phyloP scores from a whole-genome alignment of 2,329 filamentous ascomycete species.

The Fusarium zealandicum region DNA sequence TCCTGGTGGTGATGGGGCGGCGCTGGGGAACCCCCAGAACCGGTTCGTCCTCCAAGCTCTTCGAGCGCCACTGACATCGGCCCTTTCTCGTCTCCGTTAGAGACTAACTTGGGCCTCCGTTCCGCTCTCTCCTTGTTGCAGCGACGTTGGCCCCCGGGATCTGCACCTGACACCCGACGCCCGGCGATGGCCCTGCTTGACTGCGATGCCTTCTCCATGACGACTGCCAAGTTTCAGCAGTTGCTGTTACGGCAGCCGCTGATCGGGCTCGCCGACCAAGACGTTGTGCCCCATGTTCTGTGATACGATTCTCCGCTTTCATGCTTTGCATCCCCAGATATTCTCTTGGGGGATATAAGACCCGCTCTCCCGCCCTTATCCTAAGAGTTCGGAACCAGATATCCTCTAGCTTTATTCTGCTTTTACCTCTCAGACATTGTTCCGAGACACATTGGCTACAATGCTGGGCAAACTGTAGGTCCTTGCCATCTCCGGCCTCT shows the following conservation, averaged over 20 bases:
- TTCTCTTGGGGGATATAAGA: slow-evolving; percentile 29
- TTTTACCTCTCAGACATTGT: slow-evolving; percentile 1
- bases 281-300: slow-evolving; percentile 12
- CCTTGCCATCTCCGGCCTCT: neutral
- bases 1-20: neutral
- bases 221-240: slow-evolving; percentile 40
- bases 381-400: slow-evolving; percentile 10
- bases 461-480: slow-evolving; percentile 40
- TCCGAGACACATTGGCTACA: slow-evolving; percentile 24
- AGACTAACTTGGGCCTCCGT: slow-evolving; percentile 23
- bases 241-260: slow-evolving; percentile 1
- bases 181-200: slow-evolving; percentile 4
- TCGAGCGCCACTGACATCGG: slow-evolving; percentile 40
- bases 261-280: slow-evolving; percentile 6
- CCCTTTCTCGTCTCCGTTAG: slow-evolving; percentile 34
- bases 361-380: slow-evolving; percentile 23
- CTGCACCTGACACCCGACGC: slow-evolving; percentile 13
- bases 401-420: slow-evolving; percentile 17
- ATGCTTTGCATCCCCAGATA: slow-evolving; percentile 13
- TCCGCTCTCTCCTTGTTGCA: slow-evolving; percentile 2
- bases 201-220: slow-evolving; percentile 35
- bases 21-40: slow-evolving; percentile 23
- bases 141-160: slow-evolving; percentile 13
- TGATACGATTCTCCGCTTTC: slow-evolving; percentile 23
- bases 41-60: slow-evolving; percentile 12